Base-by-base conservation (phyloP, 2,329 filamentous ascomycete genomes). In the Penicillium digitatum region DNA sequence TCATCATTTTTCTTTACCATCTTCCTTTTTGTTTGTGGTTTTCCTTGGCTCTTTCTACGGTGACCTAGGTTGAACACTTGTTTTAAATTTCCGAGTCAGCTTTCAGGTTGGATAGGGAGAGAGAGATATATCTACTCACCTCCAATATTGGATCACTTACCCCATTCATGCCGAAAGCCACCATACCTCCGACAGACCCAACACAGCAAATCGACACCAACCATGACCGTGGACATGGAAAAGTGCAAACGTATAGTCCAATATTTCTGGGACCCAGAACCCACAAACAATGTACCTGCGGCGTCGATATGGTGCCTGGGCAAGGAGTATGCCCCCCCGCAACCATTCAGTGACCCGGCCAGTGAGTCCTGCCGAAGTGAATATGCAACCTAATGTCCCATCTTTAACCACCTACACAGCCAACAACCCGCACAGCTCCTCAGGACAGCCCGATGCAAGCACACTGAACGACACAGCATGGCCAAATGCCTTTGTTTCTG, bases 261-360 rank as follows among this genome's bases (percentile, higher is more conserved):
- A 75, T 90, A 89, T 76, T 87, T 97, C 68, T 96, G 91, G 87
- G 92, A 96, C 65, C 90, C 91, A 0, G 86, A 92, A 61, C 92
- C 91, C 6, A 84, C 82, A 59, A 96, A 96, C 75, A 86, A 95
- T 54, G 72, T 76, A 55, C 80, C 82, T 35, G 81, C 86, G 59
- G 80, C 83, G 32, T 84, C 89, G 12, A 89, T 95, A 59, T 97
- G 93, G 92, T 95, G 91, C 68, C 79, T 97, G 44, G 86, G 86
- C 38, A 73, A 74, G 65, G 73, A 80, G 64, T 88, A 88, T 71
- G 75, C 67, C 29, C 62, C 66, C 16, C 38, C 51, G n/a, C 37
- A 54, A 26, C 32, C 26, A 18, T 10, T 9, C 11, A 29, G 48
- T 27, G 32, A 54, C 50, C 34, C 32, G 20, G 24, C 24, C 26